These are phyloP conservation scores for Chloromonas sp. DNA, from an alignment of 163 green algal genomes.

Conservation along the genomic window DNA sequence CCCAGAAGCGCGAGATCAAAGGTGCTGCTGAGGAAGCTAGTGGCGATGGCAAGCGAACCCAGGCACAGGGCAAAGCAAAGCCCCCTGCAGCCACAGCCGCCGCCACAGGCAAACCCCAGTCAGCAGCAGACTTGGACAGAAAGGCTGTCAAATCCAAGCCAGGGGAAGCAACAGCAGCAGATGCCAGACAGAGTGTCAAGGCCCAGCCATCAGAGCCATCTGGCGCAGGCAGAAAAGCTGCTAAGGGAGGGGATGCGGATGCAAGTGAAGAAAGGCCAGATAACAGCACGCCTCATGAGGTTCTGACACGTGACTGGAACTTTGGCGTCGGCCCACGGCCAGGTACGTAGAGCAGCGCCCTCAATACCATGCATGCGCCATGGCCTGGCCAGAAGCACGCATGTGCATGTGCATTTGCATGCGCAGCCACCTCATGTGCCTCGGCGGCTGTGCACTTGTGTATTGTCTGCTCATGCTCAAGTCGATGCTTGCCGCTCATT, in stretches of 20 bases:
- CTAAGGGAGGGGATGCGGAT: background rate
- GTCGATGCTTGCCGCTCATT: background rate
- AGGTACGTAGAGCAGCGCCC: conserved; percentile 13
- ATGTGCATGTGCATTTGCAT: too few species aligned
- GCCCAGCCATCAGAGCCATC: background rate
- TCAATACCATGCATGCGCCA: background rate
- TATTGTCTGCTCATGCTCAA: background rate
- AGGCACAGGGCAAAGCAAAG: too few species aligned
- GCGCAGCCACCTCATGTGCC: too few species aligned
- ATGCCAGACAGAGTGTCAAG: background rate
- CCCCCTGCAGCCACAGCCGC: too few species aligned
- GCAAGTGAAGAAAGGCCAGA: too few species aligned
- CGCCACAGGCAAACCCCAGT: too few species aligned
- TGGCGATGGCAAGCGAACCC: too few species aligned
- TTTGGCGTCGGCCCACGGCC: conserved; percentile 44
- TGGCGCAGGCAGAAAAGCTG: background rate
- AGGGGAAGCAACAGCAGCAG: conserved; percentile 7
- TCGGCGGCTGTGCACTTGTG: background rate
- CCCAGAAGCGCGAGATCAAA: too few species aligned
- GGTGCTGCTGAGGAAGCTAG: too few species aligned
- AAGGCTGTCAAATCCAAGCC: conserved; percentile 7
- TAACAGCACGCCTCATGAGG: too few species aligned
- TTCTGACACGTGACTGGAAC: conserved; percentile 46
- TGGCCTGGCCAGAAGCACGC: too few species aligned
- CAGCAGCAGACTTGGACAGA: too few species aligned